Evolutionary conservation across 2,329 filamentous ascomycete species (phyloP), one percentile per base, ranked within the genome.

Genomic region (Penicillium capsulatum): DNA sequence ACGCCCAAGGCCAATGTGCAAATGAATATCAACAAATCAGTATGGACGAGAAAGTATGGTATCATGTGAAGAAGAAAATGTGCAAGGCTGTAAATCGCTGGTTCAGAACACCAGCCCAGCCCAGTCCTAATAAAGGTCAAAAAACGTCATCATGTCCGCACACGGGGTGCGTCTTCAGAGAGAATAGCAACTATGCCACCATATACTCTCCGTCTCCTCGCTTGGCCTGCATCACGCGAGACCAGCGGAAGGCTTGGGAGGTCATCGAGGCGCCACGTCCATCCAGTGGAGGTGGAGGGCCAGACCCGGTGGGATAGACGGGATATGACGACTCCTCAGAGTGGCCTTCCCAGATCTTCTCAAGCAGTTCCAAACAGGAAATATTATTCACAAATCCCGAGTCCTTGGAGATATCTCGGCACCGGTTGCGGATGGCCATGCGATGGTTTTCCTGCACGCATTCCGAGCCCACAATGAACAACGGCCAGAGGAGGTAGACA

Each of bases 351-450:
- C 91, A 96, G 11, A 94, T 76, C 55, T 82, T 81, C 70, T 96
- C 90, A 29, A 96, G 68, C 3, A 95, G 80, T 55, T 92, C 86
- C 17, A 96, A 74, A 6, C 86, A 88, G 5, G 85, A 84, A 28
- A 94, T 75, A 61, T 95, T 96, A 67, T 95, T 96, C 73, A 89
- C 86, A 67, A 96, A 96, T 1, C 90, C 90, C 38, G 85, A 91
- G 50, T 91, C 84, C 19, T 81, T 79, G 73, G 91, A 89, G 50
- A 96, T 91, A 58, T 91, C 88, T 31, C 82, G 75, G 67, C 88
- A 94, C 53, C 89, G 83, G 50, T 80, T 75, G 37, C 89, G 80
- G 36, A 96, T 84, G 42, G 90, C 79, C 41, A 79, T 78, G 48
- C 90, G 84, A 57, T 95, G 86, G 35, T 81, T 72, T 55, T 86